phyloP scores from a whole-genome alignment of 257 asterid species.

The Solanum pimpinellifolium region DNA sequence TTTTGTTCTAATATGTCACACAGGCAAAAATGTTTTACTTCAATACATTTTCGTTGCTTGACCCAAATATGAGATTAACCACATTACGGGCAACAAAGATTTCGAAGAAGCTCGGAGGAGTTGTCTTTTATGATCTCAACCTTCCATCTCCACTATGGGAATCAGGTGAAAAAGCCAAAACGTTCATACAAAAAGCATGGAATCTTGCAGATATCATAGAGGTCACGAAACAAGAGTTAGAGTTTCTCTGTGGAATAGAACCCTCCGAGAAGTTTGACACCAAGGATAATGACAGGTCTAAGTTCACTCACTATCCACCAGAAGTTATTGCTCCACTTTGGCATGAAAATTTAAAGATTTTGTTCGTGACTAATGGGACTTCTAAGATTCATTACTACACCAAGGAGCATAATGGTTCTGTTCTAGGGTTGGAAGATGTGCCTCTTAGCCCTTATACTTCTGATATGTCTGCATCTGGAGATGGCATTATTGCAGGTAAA shows the following conservation, averaged over 20 bases:
- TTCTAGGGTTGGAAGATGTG: conserved; percentile 85
- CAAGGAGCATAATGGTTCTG: conserved; percentile 60
- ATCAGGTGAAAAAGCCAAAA: conserved; percentile 60
- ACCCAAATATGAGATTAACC: conserved; percentile 65
- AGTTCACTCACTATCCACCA: conserved; percentile 68
- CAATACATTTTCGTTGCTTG: conserved; percentile 77
- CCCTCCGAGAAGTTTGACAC: conserved; percentile 62
- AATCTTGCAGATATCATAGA: conserved; percentile 68
- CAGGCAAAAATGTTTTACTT: conserved; percentile 94
- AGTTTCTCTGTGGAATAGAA: conserved; percentile 71
- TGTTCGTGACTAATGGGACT: conserved; percentile 92
- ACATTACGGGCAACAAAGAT: conserved; percentile 54
- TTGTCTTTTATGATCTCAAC: conserved; percentile 73
- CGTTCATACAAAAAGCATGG: conserved; percentile 56
- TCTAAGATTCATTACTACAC: conserved; percentile 93
- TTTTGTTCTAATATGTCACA: neutral
- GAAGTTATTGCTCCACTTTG: conserved; percentile 70
- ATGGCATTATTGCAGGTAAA: conserved; percentile 88
- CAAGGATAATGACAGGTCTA: conserved; percentile 49
- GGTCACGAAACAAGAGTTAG: conserved; percentile 90
- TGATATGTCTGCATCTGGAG: conserved; percentile 92
- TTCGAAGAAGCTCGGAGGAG: conserved; percentile 58
- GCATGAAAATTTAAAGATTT: conserved; percentile 77
- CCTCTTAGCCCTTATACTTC: conserved; percentile 81
- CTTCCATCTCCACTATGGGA: conserved; percentile 86